Base-by-base conservation (phyloP, 352 stramenopile genomes). In the Pythium rishiriense region DNA sequence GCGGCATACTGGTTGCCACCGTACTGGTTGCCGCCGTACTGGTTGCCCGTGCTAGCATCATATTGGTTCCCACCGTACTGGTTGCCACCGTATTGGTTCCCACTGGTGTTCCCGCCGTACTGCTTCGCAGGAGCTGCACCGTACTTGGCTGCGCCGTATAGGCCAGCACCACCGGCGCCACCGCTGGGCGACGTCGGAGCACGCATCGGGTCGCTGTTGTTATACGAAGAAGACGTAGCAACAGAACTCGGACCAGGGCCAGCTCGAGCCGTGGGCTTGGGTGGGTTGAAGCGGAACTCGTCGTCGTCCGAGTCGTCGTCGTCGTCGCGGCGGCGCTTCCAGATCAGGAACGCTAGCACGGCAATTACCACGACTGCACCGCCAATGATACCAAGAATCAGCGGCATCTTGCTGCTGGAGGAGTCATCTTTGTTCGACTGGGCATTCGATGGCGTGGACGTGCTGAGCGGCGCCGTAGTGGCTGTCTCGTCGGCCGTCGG, bases 291-390 rank as follows among this genome's bases (percentile, higher is more conserved):
- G 4, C 57, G 57, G 60, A 62, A 68, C n/a, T 64, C 70, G 11
- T 89, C 82, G 47, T 87, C 74, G 52, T 88, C 79, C 62, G 76
- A 87, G 61, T 89, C 78, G 10, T 87, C 80, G 46, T 81, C 73
- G 24, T 88, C 80, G 37, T 85, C 79, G 31, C 75, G 69, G 12
- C 74, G 72, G 55, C 76, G 74, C 58, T 82, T 87, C 75, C 75
- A 90, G 29, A 87, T 60, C 25, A 87, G 78, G 61, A 91, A 85
- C 17, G 58, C 82, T 24, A 82, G 64, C 11, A 84, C 69, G 14
- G 78, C 80, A 22, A 86, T 62, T 19, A 83, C 75, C 10, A 75
- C 68, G 7, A 71, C 62, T 7, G 68, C 73, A 22, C 71, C 78
- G 25, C 43, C 69, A 15, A 70, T 67, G 53, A 88, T 79, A 31